These are phyloP conservation scores for Claviceps maximensis DNA, from an alignment of 2,329 filamentous ascomycete species.

Conservation along the genomic window DNA sequence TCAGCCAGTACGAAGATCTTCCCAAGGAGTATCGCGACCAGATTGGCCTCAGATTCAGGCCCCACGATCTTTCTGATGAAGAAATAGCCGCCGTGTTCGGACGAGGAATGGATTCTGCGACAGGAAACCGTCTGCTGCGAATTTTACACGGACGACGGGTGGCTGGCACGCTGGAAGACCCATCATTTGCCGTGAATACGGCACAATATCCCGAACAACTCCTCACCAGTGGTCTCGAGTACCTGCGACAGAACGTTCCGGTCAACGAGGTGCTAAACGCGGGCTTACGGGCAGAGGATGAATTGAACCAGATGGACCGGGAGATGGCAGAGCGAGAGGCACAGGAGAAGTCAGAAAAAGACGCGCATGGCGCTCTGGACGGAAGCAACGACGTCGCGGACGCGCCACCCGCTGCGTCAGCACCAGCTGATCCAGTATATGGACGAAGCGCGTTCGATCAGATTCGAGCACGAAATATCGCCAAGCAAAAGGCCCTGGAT, in stretches of 20 bases:
- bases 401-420: slow-evolving; percentile 12
- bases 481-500: slow-evolving; percentile 34
- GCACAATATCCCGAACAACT: slow-evolving; percentile 27
- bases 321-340: slow-evolving; percentile 15
- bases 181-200: slow-evolving; percentile 35
- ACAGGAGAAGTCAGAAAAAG: slow-evolving; percentile 10
- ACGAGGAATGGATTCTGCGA: slow-evolving; percentile 25
- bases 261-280: slow-evolving; percentile 50
- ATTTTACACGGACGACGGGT: slow-evolving; percentile 51
- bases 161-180: slow-evolving; percentile 50
- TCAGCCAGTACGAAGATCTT: slow-evolving; percentile 44
- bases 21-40: slow-evolving; percentile 43
- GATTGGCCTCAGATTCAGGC: slow-evolving; percentile 39
- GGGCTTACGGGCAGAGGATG: slow-evolving; percentile 48
- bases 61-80: slow-evolving; percentile 31
- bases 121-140: slow-evolving; percentile 40
- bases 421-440: slow-evolving; percentile 36
- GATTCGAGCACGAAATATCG: slow-evolving; percentile 40
- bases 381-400: slow-evolving; percentile 8
- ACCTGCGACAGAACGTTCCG: slow-evolving; percentile 39
- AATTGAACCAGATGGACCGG: slow-evolving; percentile 40
- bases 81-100: slow-evolving; percentile 40
- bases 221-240: slow-evolving; percentile 34
- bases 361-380: too few species aligned
- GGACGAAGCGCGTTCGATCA: slow-evolving; percentile 43